Percentiles rank a stretch among this genome's conserved stretches.
Conservation (phyloP, 257 asterid species). For the Plantago major region DNA sequence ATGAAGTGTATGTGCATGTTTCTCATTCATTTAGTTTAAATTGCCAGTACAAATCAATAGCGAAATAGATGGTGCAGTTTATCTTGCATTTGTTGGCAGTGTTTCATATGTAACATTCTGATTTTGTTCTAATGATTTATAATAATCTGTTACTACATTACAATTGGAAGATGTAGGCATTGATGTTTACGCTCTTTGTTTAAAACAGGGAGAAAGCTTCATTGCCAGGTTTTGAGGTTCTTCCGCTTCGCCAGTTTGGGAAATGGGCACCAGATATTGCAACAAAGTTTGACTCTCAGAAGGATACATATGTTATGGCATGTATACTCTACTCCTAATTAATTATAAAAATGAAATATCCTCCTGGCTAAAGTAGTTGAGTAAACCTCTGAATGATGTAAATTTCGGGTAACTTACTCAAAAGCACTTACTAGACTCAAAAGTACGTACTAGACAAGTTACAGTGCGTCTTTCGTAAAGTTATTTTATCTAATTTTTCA, state of each 20-base stretch:
- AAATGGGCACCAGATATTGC: conserved; percentile 85
- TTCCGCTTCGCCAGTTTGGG: conserved; percentile 93
- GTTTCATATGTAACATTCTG: neutral
- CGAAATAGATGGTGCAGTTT: neutral
- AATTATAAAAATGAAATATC: neutral
- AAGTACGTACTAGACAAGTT: neutral
- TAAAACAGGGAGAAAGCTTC: conserved; percentile 69
- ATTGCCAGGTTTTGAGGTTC: conserved; percentile 75
- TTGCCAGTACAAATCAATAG: conserved; percentile 8
- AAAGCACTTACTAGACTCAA: neutral
- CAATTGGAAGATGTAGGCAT: conserved; percentile 9
- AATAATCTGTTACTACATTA: neutral
- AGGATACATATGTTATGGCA: conserved; percentile 89
- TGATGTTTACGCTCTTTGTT: conserved; percentile 15
- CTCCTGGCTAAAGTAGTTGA: conserved; percentile 8
- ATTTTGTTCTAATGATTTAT: neutral
- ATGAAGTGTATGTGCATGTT: conserved; percentile 76
- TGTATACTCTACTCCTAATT: conserved; percentile 16
- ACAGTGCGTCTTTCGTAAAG: conserved; percentile 1
- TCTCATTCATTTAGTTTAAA: conserved; percentile 11
- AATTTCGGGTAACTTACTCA: conserved; percentile 4
- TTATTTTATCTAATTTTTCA: neutral
- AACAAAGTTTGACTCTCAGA: conserved; percentile 67
- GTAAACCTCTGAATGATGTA: neutral
- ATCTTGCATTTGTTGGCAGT: neutral